phyloP scores from a whole-genome alignment of 257 asterid species.

The Ballota nigra region DNA sequence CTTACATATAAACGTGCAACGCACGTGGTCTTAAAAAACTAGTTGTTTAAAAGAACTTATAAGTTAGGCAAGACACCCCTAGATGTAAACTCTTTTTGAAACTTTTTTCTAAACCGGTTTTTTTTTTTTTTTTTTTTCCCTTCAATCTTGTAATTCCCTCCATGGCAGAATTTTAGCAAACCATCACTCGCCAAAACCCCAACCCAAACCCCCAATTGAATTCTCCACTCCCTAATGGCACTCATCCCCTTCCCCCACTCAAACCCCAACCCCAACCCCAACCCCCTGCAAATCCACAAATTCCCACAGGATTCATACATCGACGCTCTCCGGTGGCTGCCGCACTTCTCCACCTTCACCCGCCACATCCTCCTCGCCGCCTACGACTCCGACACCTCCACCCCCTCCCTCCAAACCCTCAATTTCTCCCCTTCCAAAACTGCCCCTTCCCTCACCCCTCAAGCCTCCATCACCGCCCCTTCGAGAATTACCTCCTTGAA shows the following conservation, averaged over 20 bases:
- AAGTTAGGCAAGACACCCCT: too few relatives aligned
- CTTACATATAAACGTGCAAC: too few relatives aligned
- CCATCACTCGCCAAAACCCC: background rate
- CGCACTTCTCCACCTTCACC: slow-evolving; percentile 66
- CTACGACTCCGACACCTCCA: slow-evolving; percentile 54
- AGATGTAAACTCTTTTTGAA: too few relatives aligned
- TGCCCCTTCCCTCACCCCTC: slow-evolving; percentile 30
- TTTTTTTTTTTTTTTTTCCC: too few relatives aligned
- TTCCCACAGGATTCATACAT: slow-evolving; percentile 61
- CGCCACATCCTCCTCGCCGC: slow-evolving; percentile 73
- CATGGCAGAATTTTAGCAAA: background rate
- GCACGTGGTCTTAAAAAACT: too few relatives aligned
- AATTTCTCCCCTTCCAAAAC: slow-evolving; percentile 34
- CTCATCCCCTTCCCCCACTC: slow-evolving; percentile 10
- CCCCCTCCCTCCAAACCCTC: slow-evolving; percentile 57
- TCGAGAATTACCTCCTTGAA: slow-evolving; percentile 62
- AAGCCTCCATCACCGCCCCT: slow-evolving; percentile 46
- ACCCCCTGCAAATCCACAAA: slow-evolving; percentile 36
- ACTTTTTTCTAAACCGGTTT: too few relatives aligned
- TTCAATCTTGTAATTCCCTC: too few relatives aligned
- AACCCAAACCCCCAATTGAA: background rate
- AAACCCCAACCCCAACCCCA: background rate
- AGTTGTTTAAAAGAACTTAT: too few relatives aligned
- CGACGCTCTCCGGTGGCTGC: slow-evolving; percentile 86
- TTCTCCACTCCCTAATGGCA: slow-evolving; percentile 25